A percentile compares a stretch with the other conserved stretches of the same genome.
These are phyloP conservation scores for Bipolaris victoriae DNA, from an alignment of 2,329 filamentous ascomycete species.

Conservation along the genomic window DNA sequence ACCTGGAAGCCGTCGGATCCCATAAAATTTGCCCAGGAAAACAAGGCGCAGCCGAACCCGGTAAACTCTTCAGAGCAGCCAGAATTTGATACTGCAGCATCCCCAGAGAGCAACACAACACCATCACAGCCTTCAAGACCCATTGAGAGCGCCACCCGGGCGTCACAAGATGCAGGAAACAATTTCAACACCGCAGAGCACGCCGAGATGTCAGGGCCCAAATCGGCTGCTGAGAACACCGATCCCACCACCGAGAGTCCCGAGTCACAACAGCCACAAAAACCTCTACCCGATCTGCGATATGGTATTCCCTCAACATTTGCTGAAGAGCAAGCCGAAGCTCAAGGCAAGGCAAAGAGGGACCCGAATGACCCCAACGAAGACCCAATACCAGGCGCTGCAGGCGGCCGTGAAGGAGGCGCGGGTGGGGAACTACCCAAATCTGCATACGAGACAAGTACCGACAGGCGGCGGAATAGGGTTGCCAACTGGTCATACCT, in stretches of 20 bases:
- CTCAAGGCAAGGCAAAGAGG: constrained; percentile 43
- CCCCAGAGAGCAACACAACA: constrained; percentile 30
- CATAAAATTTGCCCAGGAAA: constrained; percentile 46
- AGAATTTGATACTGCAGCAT: constrained; percentile 36
- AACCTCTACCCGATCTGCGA: constrained; percentile 87
- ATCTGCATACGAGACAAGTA: constrained; percentile 86
- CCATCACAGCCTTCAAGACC: constrained; percentile 35
- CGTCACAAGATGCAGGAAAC: constrained; percentile 21
- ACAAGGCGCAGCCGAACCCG: constrained; percentile 32
- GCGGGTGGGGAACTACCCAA: constrained; percentile 72
- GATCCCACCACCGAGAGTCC: constrained; percentile 50
- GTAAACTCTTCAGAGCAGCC: constrained; percentile 44
- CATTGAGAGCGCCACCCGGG: constrained; percentile 23
- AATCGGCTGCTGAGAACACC: constrained; percentile 44
- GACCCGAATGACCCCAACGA: constrained; percentile 52
- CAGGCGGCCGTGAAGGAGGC: constrained; percentile 51
- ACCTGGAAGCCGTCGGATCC: constrained; percentile 51
- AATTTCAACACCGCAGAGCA: constrained; percentile 40
- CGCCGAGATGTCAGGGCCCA: constrained; percentile 46
- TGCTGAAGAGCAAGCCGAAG: constrained; percentile 68
- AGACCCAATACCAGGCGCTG: constrained; percentile 52
- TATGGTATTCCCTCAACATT: constrained; percentile 93
- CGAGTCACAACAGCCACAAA: constrained; percentile 56
- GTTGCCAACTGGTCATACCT: constrained; percentile 78
- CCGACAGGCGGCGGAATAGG: constrained; percentile 78